Evolutionary conservation across 2,329 filamentous ascomycete species (phyloP).

Genomic region (Allantophomopsis lycopodina): DNA sequence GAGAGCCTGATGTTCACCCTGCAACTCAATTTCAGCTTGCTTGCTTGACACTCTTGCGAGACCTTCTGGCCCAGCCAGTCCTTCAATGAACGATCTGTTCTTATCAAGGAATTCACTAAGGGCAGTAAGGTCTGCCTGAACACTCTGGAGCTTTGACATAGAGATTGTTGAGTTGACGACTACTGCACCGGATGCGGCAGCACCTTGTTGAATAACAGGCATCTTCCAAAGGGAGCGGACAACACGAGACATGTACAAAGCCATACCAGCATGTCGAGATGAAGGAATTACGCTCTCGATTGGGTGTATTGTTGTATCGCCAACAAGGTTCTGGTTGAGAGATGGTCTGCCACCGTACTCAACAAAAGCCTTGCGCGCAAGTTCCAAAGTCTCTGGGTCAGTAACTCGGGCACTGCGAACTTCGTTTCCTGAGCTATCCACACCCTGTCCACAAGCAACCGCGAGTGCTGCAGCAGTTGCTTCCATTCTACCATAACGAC

Average conservation of each 20-base stretch:
- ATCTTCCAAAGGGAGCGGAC: constrained; percentile 81
- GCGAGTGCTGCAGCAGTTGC: constrained; percentile 83
- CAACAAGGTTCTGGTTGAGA: constrained; percentile 61
- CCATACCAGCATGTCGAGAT: constrained; percentile 76
- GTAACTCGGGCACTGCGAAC: constrained; percentile 56
- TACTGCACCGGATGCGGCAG: constrained; percentile 39
- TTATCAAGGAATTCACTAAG: constrained; percentile 69
- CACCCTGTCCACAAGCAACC: constrained; percentile 87
- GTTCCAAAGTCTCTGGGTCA: constrained; percentile 76
- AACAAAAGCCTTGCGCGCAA: constrained; percentile 77
- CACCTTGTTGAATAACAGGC: constrained; percentile 46
- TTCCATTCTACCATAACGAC: constrained; percentile 76
- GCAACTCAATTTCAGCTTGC: constrained; percentile 82
- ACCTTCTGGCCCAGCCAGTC: constrained; percentile 80
- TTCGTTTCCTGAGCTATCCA: constrained; percentile 58
- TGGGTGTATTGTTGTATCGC: constrained; percentile 45
- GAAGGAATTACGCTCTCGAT: constrained; percentile 80
- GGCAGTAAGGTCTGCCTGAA: constrained; percentile 71
- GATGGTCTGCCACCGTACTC: constrained; percentile 83
- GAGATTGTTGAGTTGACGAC: constrained; percentile 54
- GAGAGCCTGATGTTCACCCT: constrained; percentile 87
- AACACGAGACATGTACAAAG: constrained; percentile 78
- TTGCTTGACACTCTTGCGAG: constrained; percentile 65
- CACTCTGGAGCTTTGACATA: constrained; percentile 52
- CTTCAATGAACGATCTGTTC: constrained; percentile 89